Evolutionary conservation across 306 rosid genomes (phyloP).

Genomic region (Corylus americana): DNA sequence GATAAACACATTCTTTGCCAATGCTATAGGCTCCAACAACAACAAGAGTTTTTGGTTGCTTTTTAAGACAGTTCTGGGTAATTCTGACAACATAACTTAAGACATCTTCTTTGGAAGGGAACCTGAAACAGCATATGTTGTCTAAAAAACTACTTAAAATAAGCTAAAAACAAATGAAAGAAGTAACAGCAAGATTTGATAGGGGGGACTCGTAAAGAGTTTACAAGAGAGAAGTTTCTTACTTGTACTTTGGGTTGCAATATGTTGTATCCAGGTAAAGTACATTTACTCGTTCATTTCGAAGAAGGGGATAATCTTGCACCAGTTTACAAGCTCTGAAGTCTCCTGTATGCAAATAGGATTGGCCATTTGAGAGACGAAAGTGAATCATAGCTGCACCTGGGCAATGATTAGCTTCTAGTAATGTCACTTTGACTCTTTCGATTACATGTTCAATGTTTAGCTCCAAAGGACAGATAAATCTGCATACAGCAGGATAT

Average conservation of each 20-base stretch:
- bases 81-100: conserved; percentile 50
- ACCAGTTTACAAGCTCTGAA: conserved; percentile 51
- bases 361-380: conserved; percentile 43
- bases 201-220: conserved; percentile 9
- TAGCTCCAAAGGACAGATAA: conserved; percentile 46
- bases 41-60: conserved; percentile 46
- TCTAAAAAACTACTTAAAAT: conserved; percentile 13
- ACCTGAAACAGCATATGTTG: conserved; percentile 40
- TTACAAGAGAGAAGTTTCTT: conserved; percentile 21
- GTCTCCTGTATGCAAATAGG: conserved; percentile 58
- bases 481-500: conserved; percentile 32
- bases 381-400: conserved; percentile 62
- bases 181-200: background rate
- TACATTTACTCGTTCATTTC: conserved; percentile 45
- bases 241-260: conserved; percentile 59
- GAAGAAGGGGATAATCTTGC: conserved; percentile 41
- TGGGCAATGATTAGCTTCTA: conserved; percentile 62
- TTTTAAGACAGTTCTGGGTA: conserved; percentile 48
- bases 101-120: conserved; percentile 53
- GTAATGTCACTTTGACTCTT: conserved; percentile 50
- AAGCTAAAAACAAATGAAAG: conserved; percentile 12
- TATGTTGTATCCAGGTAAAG: conserved; percentile 60
- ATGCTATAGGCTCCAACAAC: conserved; percentile 64
- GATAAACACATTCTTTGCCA: conserved; percentile 65
- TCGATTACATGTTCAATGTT: conserved; percentile 38